A percentile compares a stretch with the other conserved stretches of the same genome.
phyloP scores from a whole-genome alignment of 805 yeast species.

The Metschnikowia reukaufii region DNA sequence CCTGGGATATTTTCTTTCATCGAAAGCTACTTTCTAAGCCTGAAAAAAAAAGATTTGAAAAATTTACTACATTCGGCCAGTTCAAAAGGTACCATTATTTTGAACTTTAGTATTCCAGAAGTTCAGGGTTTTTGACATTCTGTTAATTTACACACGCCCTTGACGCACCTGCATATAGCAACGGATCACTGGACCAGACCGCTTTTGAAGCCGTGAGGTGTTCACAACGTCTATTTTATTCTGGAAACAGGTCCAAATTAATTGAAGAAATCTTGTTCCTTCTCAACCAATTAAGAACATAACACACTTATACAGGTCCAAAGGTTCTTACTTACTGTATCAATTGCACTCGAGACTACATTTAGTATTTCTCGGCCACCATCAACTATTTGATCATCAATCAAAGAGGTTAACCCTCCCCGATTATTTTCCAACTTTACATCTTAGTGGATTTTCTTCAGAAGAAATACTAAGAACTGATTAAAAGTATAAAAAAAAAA shows the following conservation, averaged over 20 bases:
- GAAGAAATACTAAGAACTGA: background rate
- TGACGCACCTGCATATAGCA: constrained; percentile 1
- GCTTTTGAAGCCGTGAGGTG: constrained; percentile 6
- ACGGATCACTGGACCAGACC: constrained; percentile 1
- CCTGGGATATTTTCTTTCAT: background rate
- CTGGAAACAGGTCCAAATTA: background rate
- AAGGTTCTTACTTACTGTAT: background rate
- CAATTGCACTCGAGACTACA: background rate
- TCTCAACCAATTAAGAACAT: background rate
- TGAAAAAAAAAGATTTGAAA: too few species aligned
- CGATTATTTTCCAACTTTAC: background rate
- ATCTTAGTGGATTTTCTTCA: background rate
- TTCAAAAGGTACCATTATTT: too few species aligned
- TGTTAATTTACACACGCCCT: background rate
- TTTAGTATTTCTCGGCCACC: background rate
- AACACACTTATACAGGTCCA: background rate
- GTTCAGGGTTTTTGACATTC: background rate
- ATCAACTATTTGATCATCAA: background rate
- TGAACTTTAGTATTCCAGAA: too few species aligned
- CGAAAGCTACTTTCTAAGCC: too few species aligned
- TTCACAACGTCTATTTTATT: constrained; percentile 3
- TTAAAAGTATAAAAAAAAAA: background rate
- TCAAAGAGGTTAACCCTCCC: background rate
- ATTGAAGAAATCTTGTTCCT: background rate
- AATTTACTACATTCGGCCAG: too few species aligned